Evolutionary conservation across 192 early-diverging fungal genomes (phyloP).

Genomic region (Coemansia sp.): DNA sequence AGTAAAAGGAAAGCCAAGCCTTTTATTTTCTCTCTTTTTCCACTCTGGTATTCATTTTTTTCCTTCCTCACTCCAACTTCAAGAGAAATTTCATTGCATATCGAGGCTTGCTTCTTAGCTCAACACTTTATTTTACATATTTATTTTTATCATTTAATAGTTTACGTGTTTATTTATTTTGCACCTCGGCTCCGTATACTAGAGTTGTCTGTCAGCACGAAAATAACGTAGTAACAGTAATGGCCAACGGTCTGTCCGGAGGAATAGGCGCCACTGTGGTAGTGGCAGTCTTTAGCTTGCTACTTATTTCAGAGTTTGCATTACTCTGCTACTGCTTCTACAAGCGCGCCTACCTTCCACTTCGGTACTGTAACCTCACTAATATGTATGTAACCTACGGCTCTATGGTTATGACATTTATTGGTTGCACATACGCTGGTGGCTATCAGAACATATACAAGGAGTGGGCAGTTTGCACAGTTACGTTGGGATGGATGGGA

Average conservation of each 20-base stretch:
- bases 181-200: too few species aligned
- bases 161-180: not conserved
- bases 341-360: constrained; percentile 43
- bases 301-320: constrained; percentile 26
- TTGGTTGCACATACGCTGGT: constrained; percentile 27
- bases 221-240: not conserved
- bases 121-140: constrained; percentile 4
- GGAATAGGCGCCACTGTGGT: constrained; percentile 11
- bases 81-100: not conserved
- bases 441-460: constrained; percentile 21
- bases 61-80: not conserved
- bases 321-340: constrained; percentile 31
- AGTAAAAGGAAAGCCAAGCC: not conserved
- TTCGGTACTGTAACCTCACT: constrained; percentile 35
- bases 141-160: not conserved
- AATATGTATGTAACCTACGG: constrained; percentile 48
- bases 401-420: constrained; percentile 44
- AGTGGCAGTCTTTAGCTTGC: not conserved
- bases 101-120: not conserved
- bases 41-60: not conserved
- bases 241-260: constrained; percentile 7
- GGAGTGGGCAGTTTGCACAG: constrained; percentile 40
- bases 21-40: not conserved
- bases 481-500: constrained; percentile 44
- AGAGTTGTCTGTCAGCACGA: not conserved